Evolutionary conservation across 2,329 filamentous ascomycete genomes (phyloP).

Genomic region (Diaporthe amygdali): DNA sequence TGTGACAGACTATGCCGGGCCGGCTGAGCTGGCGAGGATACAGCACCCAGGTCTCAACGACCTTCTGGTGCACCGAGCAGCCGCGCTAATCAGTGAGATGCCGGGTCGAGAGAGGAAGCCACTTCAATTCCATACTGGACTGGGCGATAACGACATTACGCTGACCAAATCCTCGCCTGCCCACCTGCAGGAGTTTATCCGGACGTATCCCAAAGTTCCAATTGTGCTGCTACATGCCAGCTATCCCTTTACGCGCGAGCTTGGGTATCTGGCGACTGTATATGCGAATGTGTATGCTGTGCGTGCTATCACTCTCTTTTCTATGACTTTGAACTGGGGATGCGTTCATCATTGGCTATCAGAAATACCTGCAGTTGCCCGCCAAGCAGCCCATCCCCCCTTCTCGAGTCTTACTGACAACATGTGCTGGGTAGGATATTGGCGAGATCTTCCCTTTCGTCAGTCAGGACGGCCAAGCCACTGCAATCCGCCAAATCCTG

Average conservation of each 20-base stretch:
- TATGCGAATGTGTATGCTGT: constrained; percentile 78
- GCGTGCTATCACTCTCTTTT: neutral
- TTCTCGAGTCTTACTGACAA: neutral
- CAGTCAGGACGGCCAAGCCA: constrained; percentile 76
- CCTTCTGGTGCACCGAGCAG: constrained; percentile 68
- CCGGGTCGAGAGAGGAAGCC: constrained; percentile 64
- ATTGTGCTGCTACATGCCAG: constrained; percentile 81
- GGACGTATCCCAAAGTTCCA: constrained; percentile 69
- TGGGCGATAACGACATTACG: constrained; percentile 80
- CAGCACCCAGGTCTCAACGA: constrained; percentile 72
- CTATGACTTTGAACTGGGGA: neutral
- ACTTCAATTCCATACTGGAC: constrained; percentile 82
- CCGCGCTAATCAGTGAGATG: constrained; percentile 59
- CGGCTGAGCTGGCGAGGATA: constrained; percentile 54
- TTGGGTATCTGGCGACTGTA: constrained; percentile 77
- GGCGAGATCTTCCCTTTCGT: constrained; percentile 83
- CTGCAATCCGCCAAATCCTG: constrained; percentile 72
- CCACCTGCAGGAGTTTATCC: constrained; percentile 76
- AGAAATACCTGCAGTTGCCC: no score
- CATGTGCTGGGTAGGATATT: constrained; percentile 57
- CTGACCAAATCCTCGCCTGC: constrained; percentile 75
- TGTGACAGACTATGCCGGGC: constrained; percentile 34
- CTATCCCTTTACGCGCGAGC: constrained; percentile 81
- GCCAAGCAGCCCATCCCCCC: neutral
- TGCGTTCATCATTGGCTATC: neutral